Conservation (phyloP, 768 basidiomycete species). For the Lactarius pseudohatsudake region DNA sequence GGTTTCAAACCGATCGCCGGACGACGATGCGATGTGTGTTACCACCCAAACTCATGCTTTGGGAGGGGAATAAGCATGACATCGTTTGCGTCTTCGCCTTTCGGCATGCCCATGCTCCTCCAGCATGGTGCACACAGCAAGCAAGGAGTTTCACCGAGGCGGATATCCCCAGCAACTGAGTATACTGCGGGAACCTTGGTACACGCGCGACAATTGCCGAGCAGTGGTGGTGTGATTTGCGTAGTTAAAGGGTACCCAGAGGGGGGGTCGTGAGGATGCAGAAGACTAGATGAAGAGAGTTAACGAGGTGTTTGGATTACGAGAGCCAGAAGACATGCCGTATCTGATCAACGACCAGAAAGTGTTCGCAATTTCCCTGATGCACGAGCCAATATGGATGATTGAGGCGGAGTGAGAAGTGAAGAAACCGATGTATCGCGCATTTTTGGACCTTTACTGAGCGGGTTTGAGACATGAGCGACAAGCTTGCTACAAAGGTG, state of each 20-base stretch:
- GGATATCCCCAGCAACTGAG: conserved; percentile 66
- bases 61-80: conserved; percentile 57
- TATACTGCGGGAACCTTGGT: conserved; percentile 66
- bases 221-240: conserved; percentile 59
- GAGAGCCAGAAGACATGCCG: conserved; percentile 43
- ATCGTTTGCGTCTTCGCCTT: conserved; percentile 38
- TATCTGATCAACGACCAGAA: conserved; percentile 69
- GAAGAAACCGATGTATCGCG: conserved; percentile 51
- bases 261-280: conserved; percentile 56
- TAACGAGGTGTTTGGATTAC: background rate
- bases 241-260: conserved; percentile 65
- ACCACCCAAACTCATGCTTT: conserved; percentile 43
- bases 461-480: conserved; percentile 39
- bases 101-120: conserved; percentile 61
- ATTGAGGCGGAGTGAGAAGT: conserved; percentile 63
- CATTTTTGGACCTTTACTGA: conserved; percentile 40
- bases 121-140: conserved; percentile 73
- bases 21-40: background rate
- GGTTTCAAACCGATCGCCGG: background rate
- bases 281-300: conserved; percentile 43
- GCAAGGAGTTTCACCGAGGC: conserved; percentile 78
- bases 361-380: conserved; percentile 81
- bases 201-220: conserved; percentile 69
- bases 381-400: conserved; percentile 84
- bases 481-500: conserved; percentile 47